A percentile compares a stretch with the other conserved stretches of the same genome.
These are phyloP conservation scores for Ganoderma lingzhi DNA, from an alignment of 1,284 basidiomycete genomes.

Conservation along the genomic window DNA sequence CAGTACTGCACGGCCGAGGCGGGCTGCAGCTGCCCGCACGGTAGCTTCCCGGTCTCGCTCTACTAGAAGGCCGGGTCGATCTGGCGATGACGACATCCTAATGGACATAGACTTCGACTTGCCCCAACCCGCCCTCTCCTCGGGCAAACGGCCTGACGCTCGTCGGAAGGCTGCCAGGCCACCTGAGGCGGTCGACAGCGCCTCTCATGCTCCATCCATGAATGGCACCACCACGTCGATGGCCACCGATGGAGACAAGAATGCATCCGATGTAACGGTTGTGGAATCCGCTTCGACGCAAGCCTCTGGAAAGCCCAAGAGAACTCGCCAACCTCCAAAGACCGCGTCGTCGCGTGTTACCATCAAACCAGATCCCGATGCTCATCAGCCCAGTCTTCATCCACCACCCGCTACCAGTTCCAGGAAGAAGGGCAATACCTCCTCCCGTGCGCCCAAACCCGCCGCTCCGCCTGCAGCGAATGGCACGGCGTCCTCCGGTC, in stretches of 20 bases:
- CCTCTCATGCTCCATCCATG: neutral
- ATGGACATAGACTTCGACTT: slow-evolving; percentile 29
- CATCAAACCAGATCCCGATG: slow-evolving; percentile 20
- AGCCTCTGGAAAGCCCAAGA: slow-evolving; percentile 19
- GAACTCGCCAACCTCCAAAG: slow-evolving; percentile 27
- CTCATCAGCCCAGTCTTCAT: slow-evolving; percentile 2
- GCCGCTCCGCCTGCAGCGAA: slow-evolving; percentile 25
- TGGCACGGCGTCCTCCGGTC: slow-evolving; percentile 15
- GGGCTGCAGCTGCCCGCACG: slow-evolving; percentile 18
- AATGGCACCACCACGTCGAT: neutral
- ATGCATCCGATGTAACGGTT: slow-evolving; percentile 6
- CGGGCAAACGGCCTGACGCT: slow-evolving; percentile 29
- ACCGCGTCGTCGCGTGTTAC: neutral
- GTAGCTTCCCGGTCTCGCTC: slow-evolving; percentile 18
- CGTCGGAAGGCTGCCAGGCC: slow-evolving; percentile 30
- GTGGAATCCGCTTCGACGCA: slow-evolving; percentile 14
- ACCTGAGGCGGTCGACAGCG: slow-evolving; percentile 8
- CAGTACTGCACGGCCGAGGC: slow-evolving; percentile 21
- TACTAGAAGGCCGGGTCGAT: slow-evolving; percentile 20
- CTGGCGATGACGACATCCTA: slow-evolving; percentile 21
- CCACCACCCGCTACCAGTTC: slow-evolving; percentile 7
- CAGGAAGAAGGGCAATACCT: slow-evolving; percentile 25
- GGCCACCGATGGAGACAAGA: slow-evolving; percentile 8
- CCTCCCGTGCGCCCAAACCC: slow-evolving; percentile 20
- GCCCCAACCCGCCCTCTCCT: slow-evolving; percentile 22